These are phyloP conservation scores for Aurantiochytrium sp. DNA, from an alignment of 108 stramenopile species.

Conservation along the genomic window DNA sequence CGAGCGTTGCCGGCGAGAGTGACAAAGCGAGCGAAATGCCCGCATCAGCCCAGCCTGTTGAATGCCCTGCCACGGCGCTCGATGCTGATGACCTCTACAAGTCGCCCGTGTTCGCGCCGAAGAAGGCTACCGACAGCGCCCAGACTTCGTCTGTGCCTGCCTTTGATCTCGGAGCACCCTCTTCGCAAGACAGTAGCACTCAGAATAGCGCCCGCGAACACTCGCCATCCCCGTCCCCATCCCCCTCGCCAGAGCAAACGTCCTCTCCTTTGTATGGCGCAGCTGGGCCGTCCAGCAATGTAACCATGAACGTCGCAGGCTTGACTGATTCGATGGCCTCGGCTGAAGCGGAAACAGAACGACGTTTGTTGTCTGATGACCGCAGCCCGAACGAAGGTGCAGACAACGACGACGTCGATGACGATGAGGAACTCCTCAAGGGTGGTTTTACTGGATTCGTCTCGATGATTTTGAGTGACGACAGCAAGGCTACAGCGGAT, in stretches of 20 bases:
- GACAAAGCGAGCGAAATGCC: too few species aligned
- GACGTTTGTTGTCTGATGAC: too few species aligned
- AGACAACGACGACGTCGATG: not conserved
- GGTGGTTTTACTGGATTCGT: not conserved
- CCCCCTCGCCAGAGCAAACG: too few species aligned
- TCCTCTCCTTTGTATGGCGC: not conserved
- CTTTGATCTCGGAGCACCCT: not conserved
- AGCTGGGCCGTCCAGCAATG: not conserved
- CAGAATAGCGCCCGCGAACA: not conserved
- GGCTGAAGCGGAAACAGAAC: not conserved
- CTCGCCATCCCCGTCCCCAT: not conserved
- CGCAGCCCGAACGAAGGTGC: too few species aligned
- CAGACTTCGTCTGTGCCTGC: not conserved
- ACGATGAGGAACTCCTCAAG: not conserved
- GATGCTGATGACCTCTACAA: constrained; percentile 4
- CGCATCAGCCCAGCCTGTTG: not conserved
- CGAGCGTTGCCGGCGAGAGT: too few species aligned
- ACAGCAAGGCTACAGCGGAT: not conserved
- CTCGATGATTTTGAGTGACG: not conserved
- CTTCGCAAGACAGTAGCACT: not conserved
- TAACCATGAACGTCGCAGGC: not conserved
- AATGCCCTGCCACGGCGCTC: not conserved
- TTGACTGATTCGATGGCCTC: not conserved
- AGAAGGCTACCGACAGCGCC: not conserved
- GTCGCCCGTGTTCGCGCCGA: not conserved